phyloP scores from a whole-genome alignment of 805 yeast genomes.

The Cyberlindnera amylophila region DNA sequence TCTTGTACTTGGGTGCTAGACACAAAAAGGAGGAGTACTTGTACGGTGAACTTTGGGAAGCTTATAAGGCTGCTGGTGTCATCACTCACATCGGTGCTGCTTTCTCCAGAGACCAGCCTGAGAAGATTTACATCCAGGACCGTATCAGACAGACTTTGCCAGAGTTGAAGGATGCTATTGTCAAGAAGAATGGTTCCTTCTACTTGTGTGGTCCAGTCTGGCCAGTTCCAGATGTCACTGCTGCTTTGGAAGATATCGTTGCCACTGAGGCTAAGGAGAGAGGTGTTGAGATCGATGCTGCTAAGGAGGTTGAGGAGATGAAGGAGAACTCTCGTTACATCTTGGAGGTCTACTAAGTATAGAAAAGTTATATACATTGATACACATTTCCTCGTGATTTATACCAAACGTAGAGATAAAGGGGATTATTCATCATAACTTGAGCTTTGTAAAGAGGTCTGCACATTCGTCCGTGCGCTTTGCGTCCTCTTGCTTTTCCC shows the following conservation, averaged over 20 bases:
- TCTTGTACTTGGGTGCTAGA: conserved; percentile 87
- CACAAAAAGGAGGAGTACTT: conserved; percentile 93
- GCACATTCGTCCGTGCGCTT: no score
- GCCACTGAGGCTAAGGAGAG: conserved; percentile 61
- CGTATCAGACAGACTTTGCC: conserved; percentile 74
- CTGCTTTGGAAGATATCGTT: conserved; percentile 80
- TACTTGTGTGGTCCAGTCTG: conserved; percentile 98
- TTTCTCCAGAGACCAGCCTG: conserved; percentile 94
- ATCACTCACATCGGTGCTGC: conserved; percentile 97
- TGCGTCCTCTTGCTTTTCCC: no score
- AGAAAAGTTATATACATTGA: not conserved
- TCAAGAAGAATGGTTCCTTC: conserved; percentile 77
- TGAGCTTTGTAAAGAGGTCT: no score
- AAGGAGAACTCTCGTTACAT: conserved; percentile 91
- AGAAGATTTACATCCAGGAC: conserved; percentile 94
- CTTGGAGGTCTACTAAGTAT: conserved; percentile 79
- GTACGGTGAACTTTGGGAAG: conserved; percentile 97
- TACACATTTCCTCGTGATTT: no score
- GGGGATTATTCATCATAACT: no score
- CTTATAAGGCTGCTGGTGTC: conserved; percentile 86
- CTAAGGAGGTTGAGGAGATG: conserved; percentile 83
- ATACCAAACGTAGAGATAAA: no score
- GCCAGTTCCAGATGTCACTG: conserved; percentile 97
- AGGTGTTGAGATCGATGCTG: conserved; percentile 68
- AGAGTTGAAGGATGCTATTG: conserved; percentile 75